A percentile compares a stretch with the other conserved stretches of the same genome.
phyloP scores from a whole-genome alignment of 192 early-diverging fungal genomes.

The Backusella australiensis region DNA sequence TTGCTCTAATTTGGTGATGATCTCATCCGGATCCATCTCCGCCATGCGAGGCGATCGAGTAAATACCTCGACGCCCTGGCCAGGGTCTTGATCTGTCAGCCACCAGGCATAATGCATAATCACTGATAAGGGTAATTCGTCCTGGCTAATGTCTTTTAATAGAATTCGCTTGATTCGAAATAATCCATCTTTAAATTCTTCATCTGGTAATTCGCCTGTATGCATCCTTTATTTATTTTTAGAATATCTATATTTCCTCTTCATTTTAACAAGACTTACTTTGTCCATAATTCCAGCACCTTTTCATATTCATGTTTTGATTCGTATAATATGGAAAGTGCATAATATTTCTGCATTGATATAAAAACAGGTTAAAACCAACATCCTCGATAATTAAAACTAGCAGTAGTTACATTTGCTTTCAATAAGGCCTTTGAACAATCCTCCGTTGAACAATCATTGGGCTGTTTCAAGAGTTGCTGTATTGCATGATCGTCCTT shows the following conservation, averaged over 20 bases:
- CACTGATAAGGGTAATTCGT: slow-evolving; percentile 22
- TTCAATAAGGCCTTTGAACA: slow-evolving; percentile 47
- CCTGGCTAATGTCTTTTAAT: slow-evolving; percentile 24
- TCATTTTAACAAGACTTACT: slow-evolving; percentile 38
- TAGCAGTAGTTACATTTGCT: slow-evolving; percentile 34
- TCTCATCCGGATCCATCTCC: slow-evolving; percentile 35
- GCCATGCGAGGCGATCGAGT: slow-evolving; percentile 21
- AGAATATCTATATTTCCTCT: background rate
- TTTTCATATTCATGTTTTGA: slow-evolving; percentile 40
- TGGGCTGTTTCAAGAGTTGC: slow-evolving; percentile 40
- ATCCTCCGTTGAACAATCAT: slow-evolving; percentile 45
- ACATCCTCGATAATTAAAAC: background rate
- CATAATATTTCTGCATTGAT: slow-evolving; percentile 51
- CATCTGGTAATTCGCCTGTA: slow-evolving; percentile 47
- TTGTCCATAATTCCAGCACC: slow-evolving; percentile 62
- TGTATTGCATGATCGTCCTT: slow-evolving; percentile 21
- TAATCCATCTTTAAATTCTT: slow-evolving; percentile 43
- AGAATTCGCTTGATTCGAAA: slow-evolving; percentile 43
- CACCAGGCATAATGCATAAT: slow-evolving; percentile 53
- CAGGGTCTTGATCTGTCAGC: slow-evolving; percentile 43
- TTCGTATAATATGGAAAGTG: slow-evolving; percentile 61
- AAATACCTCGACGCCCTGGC: slow-evolving; percentile 45
- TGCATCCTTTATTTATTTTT: slow-evolving; percentile 42
- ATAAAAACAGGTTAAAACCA: background rate
- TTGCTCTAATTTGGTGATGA: slow-evolving; percentile 29